A percentile compares a stretch with the other conserved stretches of the same genome.
Conservation (phyloP, 805 yeast species). For the Starmerella gropengiesseri region DNA sequence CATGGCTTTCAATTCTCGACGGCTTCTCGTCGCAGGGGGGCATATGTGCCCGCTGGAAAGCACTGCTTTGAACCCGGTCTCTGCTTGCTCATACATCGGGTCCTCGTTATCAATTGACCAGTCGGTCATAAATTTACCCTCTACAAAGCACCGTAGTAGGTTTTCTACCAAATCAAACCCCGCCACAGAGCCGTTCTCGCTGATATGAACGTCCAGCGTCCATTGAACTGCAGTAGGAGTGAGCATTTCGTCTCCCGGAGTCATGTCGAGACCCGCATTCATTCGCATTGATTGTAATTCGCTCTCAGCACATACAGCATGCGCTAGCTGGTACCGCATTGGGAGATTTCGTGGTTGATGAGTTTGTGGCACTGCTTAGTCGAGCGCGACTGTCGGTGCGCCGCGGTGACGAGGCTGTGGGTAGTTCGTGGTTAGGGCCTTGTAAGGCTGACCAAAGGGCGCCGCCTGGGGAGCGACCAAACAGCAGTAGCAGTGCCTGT, state of each 20-base stretch:
- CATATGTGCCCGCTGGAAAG: constrained; percentile 1
- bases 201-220: constrained; percentile 4
- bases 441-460: no score
- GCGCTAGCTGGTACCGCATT: background rate
- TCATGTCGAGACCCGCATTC: constrained; percentile 2
- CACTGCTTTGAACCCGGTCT: constrained; percentile 8
- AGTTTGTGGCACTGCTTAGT: no score
- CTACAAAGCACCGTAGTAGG: constrained; percentile 14
- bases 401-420: no score
- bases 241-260: constrained; percentile 10
- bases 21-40: background rate
- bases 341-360: background rate
- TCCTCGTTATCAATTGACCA: background rate
- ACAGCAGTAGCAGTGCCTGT: no score
- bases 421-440: no score
- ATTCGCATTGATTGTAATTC: constrained; percentile 1
- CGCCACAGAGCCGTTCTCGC: constrained; percentile 6
- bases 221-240: constrained; percentile 18
- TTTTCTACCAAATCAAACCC: constrained; percentile 18
- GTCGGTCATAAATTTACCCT: background rate
- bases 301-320: background rate
- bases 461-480: no score
- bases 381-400: no score
- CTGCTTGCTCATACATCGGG: constrained; percentile 10
- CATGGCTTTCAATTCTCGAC: constrained; percentile 10